Base-by-base conservation (phyloP, 257 asterid genomes). In the Gynochthodes officinalis region DNA sequence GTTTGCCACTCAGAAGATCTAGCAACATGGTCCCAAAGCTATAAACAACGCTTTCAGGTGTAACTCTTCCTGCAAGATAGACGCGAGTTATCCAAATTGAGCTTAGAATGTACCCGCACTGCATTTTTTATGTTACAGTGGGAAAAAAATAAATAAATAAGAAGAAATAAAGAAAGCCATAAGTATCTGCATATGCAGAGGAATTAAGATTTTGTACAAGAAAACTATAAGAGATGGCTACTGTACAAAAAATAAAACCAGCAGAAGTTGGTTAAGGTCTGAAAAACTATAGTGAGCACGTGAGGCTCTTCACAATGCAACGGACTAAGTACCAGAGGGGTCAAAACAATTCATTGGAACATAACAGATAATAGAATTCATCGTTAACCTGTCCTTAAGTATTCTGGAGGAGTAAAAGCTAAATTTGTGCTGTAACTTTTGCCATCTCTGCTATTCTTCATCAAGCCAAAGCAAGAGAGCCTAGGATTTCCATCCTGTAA, bases 21-120 rank as follows among this genome's bases (percentile, higher is more conserved):
- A 85, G 83, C 81, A 85, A 61, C 87, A 85, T 80, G 62, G 89
- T 85, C 43, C 89, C 89, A 63, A 82, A 85, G 68, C 89, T 85
- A 76, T 82, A 85, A 19, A 85, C 81, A 14, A 85, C 89, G 69
- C 89, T 85, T 42, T 85, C 89, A 63, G 80, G 73, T 25, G 87
- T 82, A 58, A 85, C 84, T 78, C 87, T 75, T 76, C 89, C 89
- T 85, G 89, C 14, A 76, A 77, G 46, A 72, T 72, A 35, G 0
- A 57, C 44, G 58, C 25, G 25, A 66, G 6, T 40, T 27, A n/a
- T 73, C 50, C 76, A 42, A 43, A 67, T n/a, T 71, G 23, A 58
- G 63, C 63, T 43, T 23, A 58, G 27, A 33, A 33, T 21, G 50
- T 25, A 16, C 21, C 14, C 15, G 11, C 0, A 39, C 61, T 23